These are phyloP conservation scores for Amniculicola lignicola DNA, from an alignment of 495 filamentous ascomycete species.

Conservation along the genomic window DNA sequence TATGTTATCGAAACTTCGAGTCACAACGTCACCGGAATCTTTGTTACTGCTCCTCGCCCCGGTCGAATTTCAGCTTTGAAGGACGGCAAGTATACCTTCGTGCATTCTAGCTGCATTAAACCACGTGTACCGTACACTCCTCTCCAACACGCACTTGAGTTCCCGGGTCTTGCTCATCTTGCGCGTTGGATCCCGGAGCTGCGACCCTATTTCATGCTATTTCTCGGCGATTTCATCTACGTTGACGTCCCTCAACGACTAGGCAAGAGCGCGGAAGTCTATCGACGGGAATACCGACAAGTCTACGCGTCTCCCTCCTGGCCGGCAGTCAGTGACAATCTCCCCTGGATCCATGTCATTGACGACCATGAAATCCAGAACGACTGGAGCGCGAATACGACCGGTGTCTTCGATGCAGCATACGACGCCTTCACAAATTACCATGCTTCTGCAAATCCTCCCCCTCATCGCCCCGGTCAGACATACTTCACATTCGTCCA, in stretches of 20 bases:
- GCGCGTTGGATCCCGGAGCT: conserved; percentile 61
- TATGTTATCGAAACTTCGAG: conserved; percentile 69
- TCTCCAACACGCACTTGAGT: conserved; percentile 71
- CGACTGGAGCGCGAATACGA: conserved; percentile 76
- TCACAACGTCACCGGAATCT: conserved; percentile 68
- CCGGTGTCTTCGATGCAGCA: conserved; percentile 68
- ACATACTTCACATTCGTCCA: conserved; percentile 86
- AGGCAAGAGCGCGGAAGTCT: conserved; percentile 66
- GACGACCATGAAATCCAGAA: conserved; percentile 97
- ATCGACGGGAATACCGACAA: conserved; percentile 87
- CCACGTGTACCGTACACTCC: conserved; percentile 84
- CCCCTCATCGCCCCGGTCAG: conserved; percentile 53
- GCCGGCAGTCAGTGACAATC: conserved; percentile 60
- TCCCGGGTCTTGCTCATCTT: conserved; percentile 71
- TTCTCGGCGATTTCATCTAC: conserved; percentile 99
- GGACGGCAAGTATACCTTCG: conserved; percentile 70
- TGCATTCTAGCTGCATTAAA: conserved; percentile 89
- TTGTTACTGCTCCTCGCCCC: conserved; percentile 65
- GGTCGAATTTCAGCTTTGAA: conserved; percentile 53
- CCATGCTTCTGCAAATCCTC: conserved; percentile 80
- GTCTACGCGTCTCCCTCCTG: conserved; percentile 92
- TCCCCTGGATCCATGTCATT: conserved; percentile 93
- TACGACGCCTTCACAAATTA: conserved; percentile 87
- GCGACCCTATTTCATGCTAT: conserved; percentile 85
- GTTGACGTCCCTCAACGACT: conserved; percentile 83